Evolutionary conservation across 495 filamentous ascomycete species (phyloP), one percentile per base, ranked within the genome.

Genomic region (Daldinia caldariorum): DNA sequence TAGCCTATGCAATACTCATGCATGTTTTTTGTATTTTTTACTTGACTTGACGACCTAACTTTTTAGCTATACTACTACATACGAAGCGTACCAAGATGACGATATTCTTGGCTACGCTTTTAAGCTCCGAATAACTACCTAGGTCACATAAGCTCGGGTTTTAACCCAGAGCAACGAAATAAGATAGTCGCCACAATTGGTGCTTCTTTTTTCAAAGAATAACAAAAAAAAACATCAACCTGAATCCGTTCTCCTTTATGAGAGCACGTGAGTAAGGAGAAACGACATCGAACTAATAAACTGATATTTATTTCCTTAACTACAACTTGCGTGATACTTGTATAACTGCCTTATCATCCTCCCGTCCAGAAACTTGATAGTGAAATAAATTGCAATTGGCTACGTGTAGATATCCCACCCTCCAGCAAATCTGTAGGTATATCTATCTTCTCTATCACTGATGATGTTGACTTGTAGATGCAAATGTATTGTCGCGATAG

Each of bases 1-100:
- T 13, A 54, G 6, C 16, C 29, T 37, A 26, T 26, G 26, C 26
- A 55, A 49, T 67, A 34, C 49, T 32, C 31, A 53, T 32, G 49
- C 22, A 32, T 31, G 29, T 43, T 38, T 32, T 26, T 3, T n/a
- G n/a, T n/a, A n/a, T n/a, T n/a, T n/a, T n/a, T n/a, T n/a, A n/a
- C n/a, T n/a, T 20, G 54, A 53, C 66, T 49, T 69, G 59, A 53
- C 22, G 22, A 32, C 26, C 26, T 26, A 26, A 26, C 26, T 26
- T 26, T 26, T 26, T 26, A 26, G 26, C 26, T 26, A 26, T 43
- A 14, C 39, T 43, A 14, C 39, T 43, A n/a, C 39, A 35, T 43
- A n/a, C 39, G 9, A 12, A 43, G 13, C 12, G 12, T 32, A 53
- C 26, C 13, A 53, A 53, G 49, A 53, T 53, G 49, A 53, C 26